Evolutionary conservation across 192 early-diverging fungal species (phyloP).

Genomic region (Gryganskiella cystojenkinii): DNA sequence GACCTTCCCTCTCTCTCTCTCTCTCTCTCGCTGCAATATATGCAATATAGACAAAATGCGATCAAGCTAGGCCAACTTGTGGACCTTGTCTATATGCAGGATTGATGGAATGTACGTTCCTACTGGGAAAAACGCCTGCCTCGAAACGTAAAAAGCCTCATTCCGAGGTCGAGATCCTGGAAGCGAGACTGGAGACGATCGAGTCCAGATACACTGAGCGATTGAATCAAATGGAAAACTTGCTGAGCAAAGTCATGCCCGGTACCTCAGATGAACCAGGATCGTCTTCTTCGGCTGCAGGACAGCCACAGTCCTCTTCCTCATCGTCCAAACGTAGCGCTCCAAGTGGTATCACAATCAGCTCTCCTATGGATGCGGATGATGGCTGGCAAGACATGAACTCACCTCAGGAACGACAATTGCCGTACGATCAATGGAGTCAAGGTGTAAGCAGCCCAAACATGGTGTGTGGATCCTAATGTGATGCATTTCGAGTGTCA

Average conservation of each 20-base stretch:
- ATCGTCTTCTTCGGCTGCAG: slow-evolving; percentile 3
- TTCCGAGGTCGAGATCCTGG: slow-evolving; percentile 45
- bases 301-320: not conserved
- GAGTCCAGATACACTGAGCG: slow-evolving; percentile 47
- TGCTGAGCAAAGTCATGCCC: slow-evolving; percentile 52
- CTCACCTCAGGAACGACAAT: slow-evolving; percentile 30
- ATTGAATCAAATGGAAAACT: slow-evolving; percentile 43
- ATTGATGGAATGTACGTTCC: slow-evolving; percentile 51
- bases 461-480: slow-evolving; percentile 29
- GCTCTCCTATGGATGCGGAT: slow-evolving; percentile 15
- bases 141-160: slow-evolving; percentile 50
- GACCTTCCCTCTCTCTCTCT: not conserved
- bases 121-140: slow-evolving; percentile 45
- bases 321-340: not conserved
- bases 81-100: slow-evolving; percentile 51
- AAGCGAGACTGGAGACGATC: slow-evolving; percentile 43
- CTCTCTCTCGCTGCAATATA: not conserved
- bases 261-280: not conserved
- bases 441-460: slow-evolving; percentile 9
- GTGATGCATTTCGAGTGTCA: no score
- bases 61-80: slow-evolving; percentile 49
- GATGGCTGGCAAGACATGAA: slow-evolving; percentile 49
- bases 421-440: slow-evolving; percentile 24
- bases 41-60: slow-evolving; percentile 39
- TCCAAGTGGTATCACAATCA: slow-evolving; percentile 10